Evolutionary conservation across 148 eudicot genomes (phyloP), one percentile per base, ranked within the genome.

Genomic region (Chenopodium formosanum): DNA sequence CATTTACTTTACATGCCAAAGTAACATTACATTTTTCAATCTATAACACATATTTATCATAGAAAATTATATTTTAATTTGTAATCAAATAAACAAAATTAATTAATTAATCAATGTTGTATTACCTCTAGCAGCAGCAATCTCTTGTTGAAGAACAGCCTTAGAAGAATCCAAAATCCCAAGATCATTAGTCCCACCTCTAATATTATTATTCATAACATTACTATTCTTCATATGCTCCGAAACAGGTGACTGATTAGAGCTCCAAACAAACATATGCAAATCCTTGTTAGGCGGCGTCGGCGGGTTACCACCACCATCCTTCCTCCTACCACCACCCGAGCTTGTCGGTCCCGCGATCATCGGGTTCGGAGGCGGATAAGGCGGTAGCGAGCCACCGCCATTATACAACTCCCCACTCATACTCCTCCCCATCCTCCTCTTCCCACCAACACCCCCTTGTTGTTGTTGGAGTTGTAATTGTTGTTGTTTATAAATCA

Each of bases 251-350:
- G 99, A 95, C 11, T 93, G 92, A 80, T 90, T 92, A n/a, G 99
- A 95, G 72, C 99, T 95, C 99, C 99, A 95, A 25, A 95, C 98
- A 84, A 89, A 95, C 99, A 95, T 94, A 60, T 95, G 93, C 63
- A 92, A 86, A 50, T 95, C 97, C 82, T 95, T 95, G 50, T 90
- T 91, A 16, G 87, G 87, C 10, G 89, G 87, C 68, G 82, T 79
- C 19, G 78, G 85, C 25, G 76, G 86, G 80, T 83, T 82, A 7
- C 89, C 89, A 40, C 88, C 75, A 1, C 86, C 87, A 19, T 90
- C 91, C 78, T 88, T 90, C 78, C 83, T 88, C 86, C 78, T 88
- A 0, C 53, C 78, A 23, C 90, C 86, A 32, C 68, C 47, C 9
- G 81, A 31, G 2, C 78, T 53, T 0, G 84, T 53, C 0, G 90